Evolutionary conservation across 768 basidiomycete genomes (phyloP).

Genomic region (Boletus tylopilopsis): DNA sequence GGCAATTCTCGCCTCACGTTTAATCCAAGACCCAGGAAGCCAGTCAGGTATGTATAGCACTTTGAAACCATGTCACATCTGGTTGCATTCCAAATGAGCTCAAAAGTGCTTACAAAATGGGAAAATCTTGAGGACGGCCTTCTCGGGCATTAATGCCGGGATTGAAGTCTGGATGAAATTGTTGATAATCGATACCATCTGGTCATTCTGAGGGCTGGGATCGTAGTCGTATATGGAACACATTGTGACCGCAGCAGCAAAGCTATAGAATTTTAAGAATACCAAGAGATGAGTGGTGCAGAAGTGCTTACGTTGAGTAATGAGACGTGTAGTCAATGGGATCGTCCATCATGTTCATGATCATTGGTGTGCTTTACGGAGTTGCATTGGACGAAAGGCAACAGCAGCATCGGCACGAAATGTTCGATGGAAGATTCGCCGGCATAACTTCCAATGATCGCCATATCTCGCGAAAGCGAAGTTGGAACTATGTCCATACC

Average conservation of each 20-base stretch:
- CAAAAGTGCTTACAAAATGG: slow-evolving; percentile 13
- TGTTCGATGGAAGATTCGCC: slow-evolving; percentile 19
- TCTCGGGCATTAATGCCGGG: slow-evolving; percentile 9
- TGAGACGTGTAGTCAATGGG: slow-evolving; percentile 5
- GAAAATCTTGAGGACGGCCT: slow-evolving; percentile 11
- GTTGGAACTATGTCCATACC: slow-evolving; percentile 15
- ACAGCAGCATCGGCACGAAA: slow-evolving; percentile 4
- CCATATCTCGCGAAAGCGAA: slow-evolving; percentile 1
- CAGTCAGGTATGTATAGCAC: slow-evolving; percentile 28
- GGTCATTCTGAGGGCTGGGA: slow-evolving; percentile 11
- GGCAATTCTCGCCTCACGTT: slow-evolving; percentile 9
- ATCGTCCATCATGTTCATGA: slow-evolving; percentile 8
- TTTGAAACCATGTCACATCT: neutral
- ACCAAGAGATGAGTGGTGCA: neutral
- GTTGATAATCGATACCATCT: slow-evolving; percentile 13
- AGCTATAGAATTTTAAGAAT: slow-evolving; percentile 16
- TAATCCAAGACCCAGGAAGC: slow-evolving; percentile 19
- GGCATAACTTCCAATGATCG: slow-evolving; percentile 6
- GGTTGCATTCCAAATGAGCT: too few relatives aligned
- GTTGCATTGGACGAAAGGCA: slow-evolving; percentile 14
- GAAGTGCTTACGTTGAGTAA: slow-evolving; percentile 7
- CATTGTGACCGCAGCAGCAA: slow-evolving; percentile 31
- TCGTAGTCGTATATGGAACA: slow-evolving; percentile 20
- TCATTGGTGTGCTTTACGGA: slow-evolving; percentile 10
- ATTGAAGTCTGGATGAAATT: slow-evolving; percentile 7